phyloP scores from a whole-genome alignment of 73 alveolate genomes.

The Paramecium bursaria region DNA sequence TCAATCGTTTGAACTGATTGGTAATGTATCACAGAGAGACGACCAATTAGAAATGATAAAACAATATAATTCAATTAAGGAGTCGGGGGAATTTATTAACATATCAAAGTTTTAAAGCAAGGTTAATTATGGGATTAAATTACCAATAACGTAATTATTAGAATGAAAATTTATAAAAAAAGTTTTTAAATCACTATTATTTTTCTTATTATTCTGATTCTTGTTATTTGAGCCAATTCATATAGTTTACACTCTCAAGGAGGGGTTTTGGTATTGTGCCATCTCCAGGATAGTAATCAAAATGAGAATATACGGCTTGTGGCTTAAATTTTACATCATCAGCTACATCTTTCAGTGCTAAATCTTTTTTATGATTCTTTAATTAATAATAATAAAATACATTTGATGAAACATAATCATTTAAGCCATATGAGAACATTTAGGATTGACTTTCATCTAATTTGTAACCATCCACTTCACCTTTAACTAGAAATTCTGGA shows the following conservation, averaged over 20 bases:
- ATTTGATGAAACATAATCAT: constrained; percentile 28
- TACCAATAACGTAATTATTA: too few relatives aligned
- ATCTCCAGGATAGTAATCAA: constrained; percentile 48
- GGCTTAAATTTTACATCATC: constrained; percentile 42
- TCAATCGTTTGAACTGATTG: too few relatives aligned
- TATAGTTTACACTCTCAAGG: constrained; percentile 29
- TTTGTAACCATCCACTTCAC: constrained; percentile 52
- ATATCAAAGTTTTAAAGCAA: too few relatives aligned
- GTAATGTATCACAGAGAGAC: too few relatives aligned
- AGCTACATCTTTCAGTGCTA: constrained; percentile 34
- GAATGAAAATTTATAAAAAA: too few relatives aligned
- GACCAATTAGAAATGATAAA: too few relatives aligned
- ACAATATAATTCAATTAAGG: too few relatives aligned
- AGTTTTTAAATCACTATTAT: background rate
- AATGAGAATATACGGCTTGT: constrained; percentile 21
- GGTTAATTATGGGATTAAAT: too few relatives aligned
- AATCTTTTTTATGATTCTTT: constrained; percentile 53
- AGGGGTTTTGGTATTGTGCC: constrained; percentile 45
- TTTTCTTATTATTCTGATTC: constrained; percentile 11
- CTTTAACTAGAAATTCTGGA: constrained; percentile 55
- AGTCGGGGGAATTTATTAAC: too few relatives aligned
- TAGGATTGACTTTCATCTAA: constrained; percentile 33
- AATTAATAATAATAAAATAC: background rate
- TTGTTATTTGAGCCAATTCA: constrained; percentile 41
- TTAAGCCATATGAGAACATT: constrained; percentile 42